Percentiles rank a stretch among this genome's conserved stretches.
These are phyloP conservation scores for Penicillium brasilianum DNA, from an alignment of 2,329 filamentous ascomycete species.

Conservation along the genomic window DNA sequence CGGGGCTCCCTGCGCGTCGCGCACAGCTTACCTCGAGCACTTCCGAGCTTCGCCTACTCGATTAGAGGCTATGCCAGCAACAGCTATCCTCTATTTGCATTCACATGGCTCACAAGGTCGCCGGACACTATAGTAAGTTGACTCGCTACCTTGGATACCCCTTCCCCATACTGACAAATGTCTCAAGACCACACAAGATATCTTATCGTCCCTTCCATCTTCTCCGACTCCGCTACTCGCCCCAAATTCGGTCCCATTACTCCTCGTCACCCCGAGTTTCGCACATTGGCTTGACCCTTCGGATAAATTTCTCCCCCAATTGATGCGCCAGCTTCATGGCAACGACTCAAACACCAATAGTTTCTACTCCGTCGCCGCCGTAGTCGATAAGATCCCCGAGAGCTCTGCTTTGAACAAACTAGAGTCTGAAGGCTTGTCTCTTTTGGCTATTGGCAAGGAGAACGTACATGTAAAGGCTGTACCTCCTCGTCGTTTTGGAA, in stretches of 20 bases:
- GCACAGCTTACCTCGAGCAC: constrained; percentile 14
- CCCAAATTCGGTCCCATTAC: constrained; percentile 34
- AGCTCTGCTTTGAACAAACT: neutral
- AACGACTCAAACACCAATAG: constrained; percentile 17
- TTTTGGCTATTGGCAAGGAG: constrained; percentile 35
- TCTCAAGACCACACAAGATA: constrained; percentile 36
- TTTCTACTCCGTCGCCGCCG: constrained; percentile 40
- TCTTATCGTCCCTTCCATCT: constrained; percentile 36
- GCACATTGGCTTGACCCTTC: constrained; percentile 44
- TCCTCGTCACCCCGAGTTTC: constrained; percentile 46
- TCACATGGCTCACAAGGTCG: constrained; percentile 41
- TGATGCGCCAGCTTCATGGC: constrained; percentile 36
- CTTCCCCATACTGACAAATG: constrained; percentile 10
- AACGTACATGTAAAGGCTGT: constrained; percentile 39
- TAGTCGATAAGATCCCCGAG: constrained; percentile 44
- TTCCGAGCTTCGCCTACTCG: neutral
- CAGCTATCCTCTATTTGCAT: constrained; percentile 29
- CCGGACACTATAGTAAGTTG: constrained; percentile 37
- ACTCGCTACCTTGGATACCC: neutral
- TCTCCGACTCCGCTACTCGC: constrained; percentile 21
- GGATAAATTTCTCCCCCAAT: constrained; percentile 37
- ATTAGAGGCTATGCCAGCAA: constrained; percentile 29
- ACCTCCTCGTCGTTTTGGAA: constrained; percentile 35
- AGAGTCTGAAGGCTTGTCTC: constrained; percentile 43
- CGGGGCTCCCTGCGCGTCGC: neutral